Base-by-base conservation (phyloP, 257 asterid species). In the Thymus mandschuricus region DNA sequence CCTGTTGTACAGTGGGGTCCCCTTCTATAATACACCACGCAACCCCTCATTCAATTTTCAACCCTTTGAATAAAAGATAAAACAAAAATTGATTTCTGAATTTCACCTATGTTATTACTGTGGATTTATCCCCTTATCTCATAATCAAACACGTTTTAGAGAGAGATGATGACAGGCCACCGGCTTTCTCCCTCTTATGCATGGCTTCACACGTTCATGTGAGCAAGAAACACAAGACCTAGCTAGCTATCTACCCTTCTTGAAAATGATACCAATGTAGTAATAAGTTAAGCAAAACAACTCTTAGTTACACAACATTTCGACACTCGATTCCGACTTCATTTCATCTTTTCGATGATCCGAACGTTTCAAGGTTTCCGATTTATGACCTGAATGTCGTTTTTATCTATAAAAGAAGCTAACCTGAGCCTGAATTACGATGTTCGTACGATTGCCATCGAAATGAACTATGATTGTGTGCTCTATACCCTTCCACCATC, bases 31-130 rank as follows among this genome's bases (percentile, higher is more conserved):
- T 74, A 81, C 80, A 56, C 83, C 77, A 84, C 82, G 81, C 83
- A 82, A 79, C 84, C 78, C 64, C 55, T 30, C 71, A 74, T 70
- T 65, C n/a, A 72, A 76, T 63, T 71, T 62, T 51, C 66, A 46
- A 65, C 64, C 76, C 30, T 58, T 69, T 21, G 4, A 65, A 1
- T 0, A 38, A 38, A 38, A 38, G 1, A 41, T 41, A 41, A 1
- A 2, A 34, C 38, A 3, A 3, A 34, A 34, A 34, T 64, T 56
- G 70, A 12, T 49, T 48, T 58, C 70, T 60, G 31, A 40, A 10
- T 77, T 80, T 82, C 84, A 84, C 87, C 87, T 27, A 66, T 45
- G 59, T 64, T 62, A 41, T 4, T 51, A 86, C 88, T 88, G 81
- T 86, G 45, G 58, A 45, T 81, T 83, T 86, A 50, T 46, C 82